Percentiles rank a stretch among this genome's conserved stretches.
Evolutionary conservation across 371 early-diverging fungal genomes (phyloP).

Genomic region (Mortierella sp.): DNA sequence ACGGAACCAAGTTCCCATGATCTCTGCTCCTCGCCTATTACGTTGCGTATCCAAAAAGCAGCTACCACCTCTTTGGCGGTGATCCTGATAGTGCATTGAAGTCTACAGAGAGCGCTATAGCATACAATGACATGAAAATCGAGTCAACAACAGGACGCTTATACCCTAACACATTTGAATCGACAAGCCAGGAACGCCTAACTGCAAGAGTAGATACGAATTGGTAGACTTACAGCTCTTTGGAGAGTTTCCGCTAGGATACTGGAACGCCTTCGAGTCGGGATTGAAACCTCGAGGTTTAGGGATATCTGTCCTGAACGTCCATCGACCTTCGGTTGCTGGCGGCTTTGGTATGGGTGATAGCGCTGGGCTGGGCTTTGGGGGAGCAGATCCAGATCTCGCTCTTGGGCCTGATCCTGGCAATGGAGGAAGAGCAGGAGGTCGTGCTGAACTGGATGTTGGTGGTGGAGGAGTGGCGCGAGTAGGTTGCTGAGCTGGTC

Average conservation of each 20-base stretch:
- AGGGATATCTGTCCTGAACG: conserved; percentile 42
- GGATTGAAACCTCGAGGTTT: conserved; percentile 26
- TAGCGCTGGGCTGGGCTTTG: conserved; percentile 20
- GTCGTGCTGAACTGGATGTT: conserved; percentile 21
- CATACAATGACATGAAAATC: too few species aligned
- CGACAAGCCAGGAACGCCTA: neutral
- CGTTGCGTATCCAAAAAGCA: too few species aligned
- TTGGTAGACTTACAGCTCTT: conserved; percentile 32
- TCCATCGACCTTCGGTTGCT: conserved; percentile 48
- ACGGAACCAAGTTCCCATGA: too few species aligned
- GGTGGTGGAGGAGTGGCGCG: conserved; percentile 36
- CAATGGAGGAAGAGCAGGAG: conserved; percentile 9
- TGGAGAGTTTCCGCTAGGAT: conserved; percentile 44
- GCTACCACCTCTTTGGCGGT: too few species aligned
- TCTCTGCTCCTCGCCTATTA: too few species aligned
- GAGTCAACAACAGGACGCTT: too few species aligned
- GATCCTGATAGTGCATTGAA: too few species aligned
- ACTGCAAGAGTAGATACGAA: neutral
- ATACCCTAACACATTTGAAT: too few species aligned
- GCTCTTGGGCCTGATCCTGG: conserved; percentile 29
- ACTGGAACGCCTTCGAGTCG: conserved; percentile 19
- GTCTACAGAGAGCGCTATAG: too few species aligned
- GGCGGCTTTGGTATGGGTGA: conserved; percentile 38
- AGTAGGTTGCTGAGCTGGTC: conserved; percentile 36
- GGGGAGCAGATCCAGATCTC: conserved; percentile 42